A percentile compares a stretch with the other conserved stretches of the same genome.
phyloP scores from a whole-genome alignment of 345 rosid genomes.

The Euphorbia tirucalli region DNA sequence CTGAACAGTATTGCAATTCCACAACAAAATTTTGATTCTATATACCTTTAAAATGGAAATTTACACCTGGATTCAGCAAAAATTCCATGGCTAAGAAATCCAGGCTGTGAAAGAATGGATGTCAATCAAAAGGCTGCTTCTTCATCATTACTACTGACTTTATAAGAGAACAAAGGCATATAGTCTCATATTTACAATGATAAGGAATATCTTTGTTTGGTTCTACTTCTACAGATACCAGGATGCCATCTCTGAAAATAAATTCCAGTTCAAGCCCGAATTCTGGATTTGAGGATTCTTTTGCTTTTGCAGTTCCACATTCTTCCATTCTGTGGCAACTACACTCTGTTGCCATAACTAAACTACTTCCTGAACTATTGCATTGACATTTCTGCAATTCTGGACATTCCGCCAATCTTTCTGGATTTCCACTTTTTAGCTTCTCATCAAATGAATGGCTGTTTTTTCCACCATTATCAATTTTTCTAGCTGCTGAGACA shows the following conservation, averaged over 20 bases:
- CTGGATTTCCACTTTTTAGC: constrained; percentile 25
- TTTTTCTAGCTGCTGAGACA: constrained; percentile 54
- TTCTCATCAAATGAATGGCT: constrained; percentile 29
- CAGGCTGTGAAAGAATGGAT: constrained; percentile 14
- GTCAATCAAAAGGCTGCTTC: constrained; percentile 48
- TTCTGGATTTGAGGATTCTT: constrained; percentile 19
- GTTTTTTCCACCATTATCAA: constrained; percentile 29
- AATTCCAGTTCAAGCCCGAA: constrained; percentile 40
- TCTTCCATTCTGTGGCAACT: constrained; percentile 48
- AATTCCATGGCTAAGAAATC: constrained; percentile 6
- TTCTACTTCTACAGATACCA: constrained; percentile 54
- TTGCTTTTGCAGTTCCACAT: constrained; percentile 23
- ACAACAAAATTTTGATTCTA: constrained; percentile 24
- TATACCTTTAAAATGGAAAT: constrained; percentile 10
- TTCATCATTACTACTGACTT: constrained; percentile 51
- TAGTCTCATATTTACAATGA: constrained; percentile 69
- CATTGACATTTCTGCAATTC: constrained; percentile 39
- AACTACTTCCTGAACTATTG: constrained; percentile 35
- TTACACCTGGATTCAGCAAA: constrained; percentile 15
- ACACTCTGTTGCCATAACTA: constrained; percentile 45
- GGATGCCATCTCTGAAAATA: constrained; percentile 67
- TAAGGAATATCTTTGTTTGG: constrained; percentile 31
- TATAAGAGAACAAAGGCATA: constrained; percentile 76
- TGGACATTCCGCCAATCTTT: constrained; percentile 10
- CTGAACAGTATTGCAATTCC: too few relatives aligned